Base-by-base conservation (phyloP, 768 basidiomycete species). In the Saitozyma sp. region DNA sequence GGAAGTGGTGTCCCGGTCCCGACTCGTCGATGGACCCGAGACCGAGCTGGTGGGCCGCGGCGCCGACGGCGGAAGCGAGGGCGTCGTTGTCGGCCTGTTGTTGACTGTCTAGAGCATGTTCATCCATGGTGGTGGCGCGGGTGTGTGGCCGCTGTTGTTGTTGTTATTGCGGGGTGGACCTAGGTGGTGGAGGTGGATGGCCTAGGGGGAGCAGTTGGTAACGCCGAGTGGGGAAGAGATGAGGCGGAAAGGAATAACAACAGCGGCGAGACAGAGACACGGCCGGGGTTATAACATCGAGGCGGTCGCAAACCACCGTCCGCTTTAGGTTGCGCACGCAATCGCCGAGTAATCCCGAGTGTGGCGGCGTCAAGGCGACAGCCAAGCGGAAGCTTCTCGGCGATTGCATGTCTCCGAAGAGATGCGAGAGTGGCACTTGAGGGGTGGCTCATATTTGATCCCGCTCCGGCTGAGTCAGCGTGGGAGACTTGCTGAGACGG, bases 71-170 rank as follows among this genome's bases (percentile, higher is more conserved):
- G 4, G 69, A 62, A n/a, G 71, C 69, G 9, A 70, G 64, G 9
- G 66, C 69, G 41, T 73, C 71, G 29, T 59, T 58, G 50, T 75
- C 68, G 45, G 67, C 64, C 52, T 70, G 69, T 56, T 66, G 61
- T 54, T 68, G 62, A 49, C 59, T 17, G 57, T 68, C 45, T 54
- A 61, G 53, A 56, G 59, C 43, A 45, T 64, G 58, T 8, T 67
- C 65, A 56, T 67, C 63, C 65, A 68, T 71, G 58, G 56, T 8
- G 29, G 29, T 29, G 29, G 29, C 29, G 29, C 29, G 29, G 1
- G 29, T 29, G 38, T 48, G 46, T 48, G 19, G 46, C 14, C 6
- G 46, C 17, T 14, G 46, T 48, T 48, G 46, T 14, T 14, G 46
- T 14, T 14, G 46, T 66, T 56, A 8, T 37, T 64, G 20, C 4